Evolutionary conservation across 2,329 filamentous ascomycete species (phyloP).

Genomic region (Sporothrix pseudoabietina): DNA sequence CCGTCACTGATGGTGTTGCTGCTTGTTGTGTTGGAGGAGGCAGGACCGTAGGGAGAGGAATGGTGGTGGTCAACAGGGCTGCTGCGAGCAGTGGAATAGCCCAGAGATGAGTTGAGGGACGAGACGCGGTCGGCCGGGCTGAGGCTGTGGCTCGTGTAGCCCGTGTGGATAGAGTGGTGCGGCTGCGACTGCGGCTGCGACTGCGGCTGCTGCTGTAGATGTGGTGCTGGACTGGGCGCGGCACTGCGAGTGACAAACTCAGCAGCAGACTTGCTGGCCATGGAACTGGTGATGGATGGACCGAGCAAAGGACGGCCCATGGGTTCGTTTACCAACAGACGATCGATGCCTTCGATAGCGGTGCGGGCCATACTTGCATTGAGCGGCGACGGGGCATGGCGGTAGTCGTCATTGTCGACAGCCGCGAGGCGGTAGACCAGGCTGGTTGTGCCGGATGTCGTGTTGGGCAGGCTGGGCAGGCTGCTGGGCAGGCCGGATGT

Average conservation of each 20-base stretch:
- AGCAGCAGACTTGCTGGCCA: constrained; percentile 10
- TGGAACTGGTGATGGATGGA: neutral
- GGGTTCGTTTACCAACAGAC: neutral
- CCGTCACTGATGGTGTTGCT: neutral
- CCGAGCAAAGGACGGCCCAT: neutral
- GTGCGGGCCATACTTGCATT: neutral
- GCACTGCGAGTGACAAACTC: constrained; percentile 5
- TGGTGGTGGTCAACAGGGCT: constrained; percentile 2
- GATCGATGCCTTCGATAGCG: constrained; percentile 12
- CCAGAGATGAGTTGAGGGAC: neutral
- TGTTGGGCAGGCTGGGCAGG: neutral
- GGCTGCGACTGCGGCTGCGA: no score
- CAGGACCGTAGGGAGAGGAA: neutral
- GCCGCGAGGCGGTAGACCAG: constrained; percentile 21
- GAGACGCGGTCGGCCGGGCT: neutral
- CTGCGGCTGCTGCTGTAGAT: neutral
- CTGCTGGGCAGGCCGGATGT: neutral
- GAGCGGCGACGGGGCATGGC: neutral
- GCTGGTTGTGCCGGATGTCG: neutral
- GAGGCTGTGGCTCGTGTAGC: neutral
- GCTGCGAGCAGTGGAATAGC: neutral
- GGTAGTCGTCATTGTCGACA: neutral
- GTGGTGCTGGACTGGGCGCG: constrained; percentile 15
- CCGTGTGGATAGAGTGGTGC: neutral
- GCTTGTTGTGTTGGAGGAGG: neutral